These are phyloP conservation scores for Pythium grandisporangium DNA, from an alignment of 352 stramenopile species.

Conservation along the genomic window DNA sequence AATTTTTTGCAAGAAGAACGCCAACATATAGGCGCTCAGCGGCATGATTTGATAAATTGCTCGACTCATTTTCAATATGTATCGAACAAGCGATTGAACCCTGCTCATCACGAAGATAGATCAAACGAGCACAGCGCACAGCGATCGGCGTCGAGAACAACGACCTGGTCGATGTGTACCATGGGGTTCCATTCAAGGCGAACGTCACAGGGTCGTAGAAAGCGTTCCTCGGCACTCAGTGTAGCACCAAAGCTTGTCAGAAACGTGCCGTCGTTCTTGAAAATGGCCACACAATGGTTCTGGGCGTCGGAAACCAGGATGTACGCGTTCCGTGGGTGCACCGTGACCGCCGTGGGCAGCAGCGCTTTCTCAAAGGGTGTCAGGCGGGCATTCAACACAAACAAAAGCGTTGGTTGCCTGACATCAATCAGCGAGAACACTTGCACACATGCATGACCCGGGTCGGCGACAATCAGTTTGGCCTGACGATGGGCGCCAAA, in stretches of 20 bases:
- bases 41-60: no score
- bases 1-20: no score
- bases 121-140: slow-evolving; percentile 28
- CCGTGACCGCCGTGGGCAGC: slow-evolving; percentile 21
- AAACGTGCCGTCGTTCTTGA: slow-evolving; percentile 33
- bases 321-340: slow-evolving; percentile 38
- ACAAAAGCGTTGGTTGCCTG: slow-evolving; percentile 22
- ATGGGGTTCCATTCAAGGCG: background rate
- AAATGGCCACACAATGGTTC: slow-evolving; percentile 35
- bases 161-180: slow-evolving; percentile 2
- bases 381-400: slow-evolving; percentile 8
- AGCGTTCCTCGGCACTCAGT: slow-evolving; percentile 29
- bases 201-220: slow-evolving; percentile 17
- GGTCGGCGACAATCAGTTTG: slow-evolving; percentile 1
- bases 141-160: slow-evolving; percentile 20
- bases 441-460: slow-evolving; percentile 40
- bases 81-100: no score
- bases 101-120: no score
- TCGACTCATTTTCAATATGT: no score
- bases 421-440: slow-evolving; percentile 27
- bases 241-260: slow-evolving; percentile 35
- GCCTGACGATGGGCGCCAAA: slow-evolving; percentile 1
- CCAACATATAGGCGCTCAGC: no score
- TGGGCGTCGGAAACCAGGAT: slow-evolving; percentile 30
- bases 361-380: slow-evolving; percentile 38